Evolutionary conservation across 2,329 filamentous ascomycete species (phyloP).

Genomic region (Botrytis fabae): DNA sequence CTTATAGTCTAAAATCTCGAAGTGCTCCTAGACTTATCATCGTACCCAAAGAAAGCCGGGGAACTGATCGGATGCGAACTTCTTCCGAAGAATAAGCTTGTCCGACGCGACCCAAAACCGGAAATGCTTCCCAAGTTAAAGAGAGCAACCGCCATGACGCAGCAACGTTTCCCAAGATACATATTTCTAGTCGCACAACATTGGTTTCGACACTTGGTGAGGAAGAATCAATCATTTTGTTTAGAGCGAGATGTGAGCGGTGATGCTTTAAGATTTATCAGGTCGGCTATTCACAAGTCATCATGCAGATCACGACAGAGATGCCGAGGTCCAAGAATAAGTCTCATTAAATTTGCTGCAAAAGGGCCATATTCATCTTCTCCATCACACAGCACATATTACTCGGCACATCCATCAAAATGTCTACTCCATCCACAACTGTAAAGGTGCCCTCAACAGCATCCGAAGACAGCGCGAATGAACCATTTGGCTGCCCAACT

Average conservation of each 20-base stretch:
- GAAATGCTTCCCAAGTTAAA: background rate
- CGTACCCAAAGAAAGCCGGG: background rate
- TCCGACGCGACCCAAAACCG: background rate
- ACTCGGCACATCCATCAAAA: background rate
- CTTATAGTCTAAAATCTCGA: background rate
- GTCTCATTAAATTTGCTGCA: background rate
- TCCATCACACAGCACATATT: background rate
- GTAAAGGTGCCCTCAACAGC: background rate
- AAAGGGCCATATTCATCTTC: background rate
- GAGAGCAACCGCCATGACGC: background rate
- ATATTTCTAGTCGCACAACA: background rate
- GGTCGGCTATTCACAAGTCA: background rate
- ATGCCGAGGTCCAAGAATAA: background rate
- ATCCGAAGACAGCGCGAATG: background rate
- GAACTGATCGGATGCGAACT: background rate
- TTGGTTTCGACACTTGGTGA: too few relatives aligned
- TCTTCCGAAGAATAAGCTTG: background rate
- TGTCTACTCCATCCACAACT: background rate
- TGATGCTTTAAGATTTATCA: background rate
- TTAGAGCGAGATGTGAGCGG: background rate
- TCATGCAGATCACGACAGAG: background rate
- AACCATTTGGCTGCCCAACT: slow-evolving; percentile 34
- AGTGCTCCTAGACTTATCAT: background rate
- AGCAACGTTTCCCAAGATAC: too few relatives aligned
- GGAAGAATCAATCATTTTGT: background rate